phyloP scores from a whole-genome alignment of 1,139 yeast genomes.

The Suhomyces bribrorum region DNA sequence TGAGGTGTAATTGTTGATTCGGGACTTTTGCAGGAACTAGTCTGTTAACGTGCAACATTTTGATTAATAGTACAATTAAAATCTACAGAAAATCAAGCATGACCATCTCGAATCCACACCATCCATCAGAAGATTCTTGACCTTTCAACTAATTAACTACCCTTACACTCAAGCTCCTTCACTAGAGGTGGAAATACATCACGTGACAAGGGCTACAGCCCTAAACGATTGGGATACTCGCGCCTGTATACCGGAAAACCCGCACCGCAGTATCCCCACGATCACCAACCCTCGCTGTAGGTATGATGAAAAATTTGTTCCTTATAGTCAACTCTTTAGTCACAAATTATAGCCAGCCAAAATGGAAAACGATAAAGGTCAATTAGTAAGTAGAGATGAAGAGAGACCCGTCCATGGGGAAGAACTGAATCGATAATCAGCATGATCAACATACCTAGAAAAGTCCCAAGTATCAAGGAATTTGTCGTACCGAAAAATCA shows the following conservation, averaged over 20 bases:
- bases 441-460: background rate
- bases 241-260: constrained; percentile 10
- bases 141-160: no score
- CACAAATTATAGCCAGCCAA: constrained; percentile 41
- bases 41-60: no score
- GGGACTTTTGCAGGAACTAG: no score
- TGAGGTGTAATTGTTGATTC: no score
- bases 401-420: background rate
- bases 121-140: no score
- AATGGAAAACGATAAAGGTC: constrained; percentile 99
- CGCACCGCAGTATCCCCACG: constrained; percentile 12
- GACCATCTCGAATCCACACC: no score
- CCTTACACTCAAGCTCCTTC: no score
- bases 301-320: constrained; percentile 14
- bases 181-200: no score
- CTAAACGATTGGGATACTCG: constrained; percentile 8
- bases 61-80: no score
- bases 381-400: constrained; percentile 77
- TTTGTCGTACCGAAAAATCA: background rate
- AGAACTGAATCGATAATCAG: background rate
- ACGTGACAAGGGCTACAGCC: constrained; percentile 22
- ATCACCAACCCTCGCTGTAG: constrained; percentile 6
- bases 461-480: background rate
- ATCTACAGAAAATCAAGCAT: no score
- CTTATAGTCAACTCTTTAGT: constrained; percentile 11